phyloP scores from a whole-genome alignment of 768 basidiomycete genomes.

The Psilocybe subaeruginosa region DNA sequence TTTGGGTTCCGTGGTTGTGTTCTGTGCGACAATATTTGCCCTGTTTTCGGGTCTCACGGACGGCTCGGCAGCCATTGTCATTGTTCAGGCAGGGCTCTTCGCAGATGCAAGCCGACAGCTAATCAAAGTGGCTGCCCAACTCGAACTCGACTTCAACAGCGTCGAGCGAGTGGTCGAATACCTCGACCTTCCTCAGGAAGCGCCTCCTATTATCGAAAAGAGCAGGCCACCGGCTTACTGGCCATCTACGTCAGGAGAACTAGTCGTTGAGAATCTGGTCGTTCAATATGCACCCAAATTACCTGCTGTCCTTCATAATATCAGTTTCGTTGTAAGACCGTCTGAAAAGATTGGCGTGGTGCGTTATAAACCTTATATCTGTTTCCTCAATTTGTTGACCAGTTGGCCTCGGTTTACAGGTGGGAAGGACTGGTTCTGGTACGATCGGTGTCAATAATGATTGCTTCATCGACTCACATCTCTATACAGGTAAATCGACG shows the following conservation, averaged over 20 bases:
- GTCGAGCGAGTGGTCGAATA: slow-evolving; percentile 78
- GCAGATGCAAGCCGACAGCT: slow-evolving; percentile 70
- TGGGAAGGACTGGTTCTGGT: slow-evolving; percentile 74
- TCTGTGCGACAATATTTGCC: slow-evolving; percentile 69
- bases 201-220: slow-evolving; percentile 58
- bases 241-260: slow-evolving; percentile 62
- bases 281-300: slow-evolving; percentile 67
- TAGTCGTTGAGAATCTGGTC: slow-evolving; percentile 60
- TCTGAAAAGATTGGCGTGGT: slow-evolving; percentile 74
- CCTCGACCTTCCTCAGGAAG: slow-evolving; percentile 68
- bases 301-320: slow-evolving; percentile 55
- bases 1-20: slow-evolving; percentile 73
- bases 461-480: neutral
- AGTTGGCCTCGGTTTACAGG: slow-evolving; percentile 33
- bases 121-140: slow-evolving; percentile 66
- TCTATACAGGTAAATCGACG: slow-evolving; percentile 53
- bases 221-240: slow-evolving; percentile 72
- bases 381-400: neutral
- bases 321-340: slow-evolving; percentile 63
- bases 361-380: slow-evolving; percentile 23
- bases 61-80: slow-evolving; percentile 71
- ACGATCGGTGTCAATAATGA: slow-evolving; percentile 6
- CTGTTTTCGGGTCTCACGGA: slow-evolving; percentile 57
- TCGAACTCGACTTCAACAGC: slow-evolving; percentile 76
- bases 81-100: slow-evolving; percentile 70